Percentiles rank a stretch among this genome's conserved stretches.
phyloP scores from a whole-genome alignment of 1,284 basidiomycete species.

The Cystobasidium slooffiae region DNA sequence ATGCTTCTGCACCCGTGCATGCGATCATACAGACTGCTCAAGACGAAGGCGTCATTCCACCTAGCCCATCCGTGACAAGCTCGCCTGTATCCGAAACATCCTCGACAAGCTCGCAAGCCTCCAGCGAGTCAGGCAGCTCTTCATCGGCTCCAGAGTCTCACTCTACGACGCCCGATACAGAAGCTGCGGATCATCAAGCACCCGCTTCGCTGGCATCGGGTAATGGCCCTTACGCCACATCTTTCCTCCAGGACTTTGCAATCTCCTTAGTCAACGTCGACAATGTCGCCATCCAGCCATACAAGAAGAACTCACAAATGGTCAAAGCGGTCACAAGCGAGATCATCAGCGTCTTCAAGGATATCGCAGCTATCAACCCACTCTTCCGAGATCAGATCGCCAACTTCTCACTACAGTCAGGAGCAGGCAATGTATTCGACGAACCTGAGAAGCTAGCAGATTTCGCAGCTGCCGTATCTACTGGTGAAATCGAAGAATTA shows the following conservation, averaged over 20 bases:
- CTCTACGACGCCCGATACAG: constrained; percentile 24
- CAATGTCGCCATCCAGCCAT: constrained; percentile 73
- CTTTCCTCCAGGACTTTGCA: constrained; percentile 85
- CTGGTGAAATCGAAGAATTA: constrained; percentile 85
- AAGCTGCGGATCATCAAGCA: constrained; percentile 7
- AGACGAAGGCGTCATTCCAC: constrained; percentile 44
- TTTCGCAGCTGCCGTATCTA: constrained; percentile 94
- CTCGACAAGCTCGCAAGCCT: constrained; percentile 9
- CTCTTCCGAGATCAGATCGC: constrained; percentile 98
- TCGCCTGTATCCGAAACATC: constrained; percentile 1
- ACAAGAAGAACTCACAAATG: constrained; percentile 91
- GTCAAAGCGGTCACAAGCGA: constrained; percentile 95
- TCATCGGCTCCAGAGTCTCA: not conserved
- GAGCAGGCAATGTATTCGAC: constrained; percentile 96
- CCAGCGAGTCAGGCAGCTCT: constrained; percentile 6
- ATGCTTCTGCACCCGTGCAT: constrained; percentile 49
- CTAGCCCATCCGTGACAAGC: not conserved
- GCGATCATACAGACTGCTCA: constrained; percentile 45
- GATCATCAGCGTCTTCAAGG: constrained; percentile 97
- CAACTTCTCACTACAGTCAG: constrained; percentile 93
- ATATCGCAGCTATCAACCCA: constrained; percentile 95
- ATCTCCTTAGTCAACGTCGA: constrained; percentile 90
- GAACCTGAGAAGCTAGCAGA: constrained; percentile 98
- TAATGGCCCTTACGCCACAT: constrained; percentile 73
- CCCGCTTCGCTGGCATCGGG: constrained; percentile 20